phyloP scores from a whole-genome alignment of 1,284 basidiomycete species.

The Heterobasidion occidentale region DNA sequence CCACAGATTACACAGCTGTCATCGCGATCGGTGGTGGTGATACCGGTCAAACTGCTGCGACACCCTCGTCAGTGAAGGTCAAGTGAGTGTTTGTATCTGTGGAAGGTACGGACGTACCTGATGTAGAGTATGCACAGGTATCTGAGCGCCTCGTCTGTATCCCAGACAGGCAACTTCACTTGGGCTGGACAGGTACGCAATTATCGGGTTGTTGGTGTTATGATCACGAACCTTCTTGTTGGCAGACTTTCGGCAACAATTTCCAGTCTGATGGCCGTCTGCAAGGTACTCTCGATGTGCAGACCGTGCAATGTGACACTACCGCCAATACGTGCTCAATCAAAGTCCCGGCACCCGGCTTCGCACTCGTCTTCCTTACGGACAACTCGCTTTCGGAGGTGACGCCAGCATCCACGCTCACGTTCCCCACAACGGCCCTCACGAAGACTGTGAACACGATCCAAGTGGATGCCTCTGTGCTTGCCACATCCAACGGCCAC shows the following conservation, averaged over 20 bases:
- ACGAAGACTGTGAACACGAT: slow-evolving; percentile 19
- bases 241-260: slow-evolving; percentile 30
- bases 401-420: slow-evolving; percentile 23
- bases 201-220: not conserved
- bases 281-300: slow-evolving; percentile 28
- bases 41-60: slow-evolving; percentile 24
- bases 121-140: slow-evolving; percentile 28
- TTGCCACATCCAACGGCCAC: slow-evolving; percentile 47
- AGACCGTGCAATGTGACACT: slow-evolving; percentile 35
- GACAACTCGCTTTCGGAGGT: slow-evolving; percentile 25
- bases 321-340: slow-evolving; percentile 34
- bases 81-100: slow-evolving; percentile 31
- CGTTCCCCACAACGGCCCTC: slow-evolving; percentile 30
- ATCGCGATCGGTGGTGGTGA: slow-evolving; percentile 36
- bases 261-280: slow-evolving; percentile 40
- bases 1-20: slow-evolving; percentile 39
- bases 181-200: slow-evolving; percentile 53
- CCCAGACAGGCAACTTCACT: slow-evolving; percentile 62
- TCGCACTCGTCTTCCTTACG: slow-evolving; percentile 48
- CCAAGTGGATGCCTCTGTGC: slow-evolving; percentile 18
- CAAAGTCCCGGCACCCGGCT: slow-evolving; percentile 41
- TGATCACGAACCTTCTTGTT: not conserved
- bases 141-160: slow-evolving; percentile 42
- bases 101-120: not conserved
- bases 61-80: slow-evolving; percentile 40